Percentiles rank a stretch among this genome's conserved stretches.
phyloP scores from a whole-genome alignment of 495 filamentous ascomycete genomes.

The Neurospora intermedia region DNA sequence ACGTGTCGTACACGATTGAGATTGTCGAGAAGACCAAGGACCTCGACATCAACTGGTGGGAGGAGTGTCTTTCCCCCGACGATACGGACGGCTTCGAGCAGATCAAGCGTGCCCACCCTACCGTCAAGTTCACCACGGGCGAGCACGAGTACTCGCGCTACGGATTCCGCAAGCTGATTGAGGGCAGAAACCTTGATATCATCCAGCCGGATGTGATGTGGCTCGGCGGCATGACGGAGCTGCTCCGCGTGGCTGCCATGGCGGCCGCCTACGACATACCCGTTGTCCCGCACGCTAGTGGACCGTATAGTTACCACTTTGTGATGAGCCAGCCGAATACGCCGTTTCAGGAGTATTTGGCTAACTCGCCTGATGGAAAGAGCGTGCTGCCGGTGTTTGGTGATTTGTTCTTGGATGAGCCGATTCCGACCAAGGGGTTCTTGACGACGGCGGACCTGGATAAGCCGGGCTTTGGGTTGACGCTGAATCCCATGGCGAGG shows the following conservation, averaged over 20 bases:
- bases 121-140: slow-evolving; percentile 87
- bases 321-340: slow-evolving; percentile 83
- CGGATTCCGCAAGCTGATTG: slow-evolving; percentile 87
- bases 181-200: slow-evolving; percentile 85
- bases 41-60: slow-evolving; percentile 92
- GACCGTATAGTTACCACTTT: slow-evolving; percentile 90
- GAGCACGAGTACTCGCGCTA: slow-evolving; percentile 91
- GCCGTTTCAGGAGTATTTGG: slow-evolving; percentile 90
- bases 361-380: slow-evolving; percentile 83
- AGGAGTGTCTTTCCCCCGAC: slow-evolving; percentile 82
- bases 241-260: slow-evolving; percentile 79
- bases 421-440: slow-evolving; percentile 72
- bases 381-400: slow-evolving; percentile 84
- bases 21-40: slow-evolving; percentile 69
- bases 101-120: slow-evolving; percentile 80
- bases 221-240: slow-evolving; percentile 84
- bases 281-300: slow-evolving; percentile 87
- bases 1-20: slow-evolving; percentile 84
- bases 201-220: slow-evolving; percentile 96
- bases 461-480: slow-evolving; percentile 84
- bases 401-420: slow-evolving; percentile 82
- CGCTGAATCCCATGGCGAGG: slow-evolving; percentile 68
- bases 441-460: slow-evolving; percentile 68
- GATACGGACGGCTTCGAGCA: slow-evolving; percentile 78
- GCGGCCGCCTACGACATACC: slow-evolving; percentile 87